A percentile compares a stretch with the other conserved stretches of the same genome.
phyloP scores from a whole-genome alignment of 2,329 filamentous ascomycete species.

The Colletotrichum trifolii region DNA sequence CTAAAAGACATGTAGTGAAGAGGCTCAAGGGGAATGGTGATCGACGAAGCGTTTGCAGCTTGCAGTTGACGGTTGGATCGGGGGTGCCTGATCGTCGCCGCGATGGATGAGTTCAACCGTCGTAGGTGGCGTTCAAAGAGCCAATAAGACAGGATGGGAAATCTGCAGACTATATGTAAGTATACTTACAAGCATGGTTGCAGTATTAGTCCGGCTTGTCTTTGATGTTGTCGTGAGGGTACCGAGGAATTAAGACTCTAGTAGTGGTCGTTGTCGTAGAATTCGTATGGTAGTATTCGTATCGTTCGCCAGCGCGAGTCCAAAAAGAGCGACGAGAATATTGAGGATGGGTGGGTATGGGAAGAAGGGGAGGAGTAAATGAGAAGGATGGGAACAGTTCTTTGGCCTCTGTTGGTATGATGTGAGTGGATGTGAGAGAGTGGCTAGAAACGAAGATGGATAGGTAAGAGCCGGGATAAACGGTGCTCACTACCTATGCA shows the following conservation, averaged over 20 bases:
- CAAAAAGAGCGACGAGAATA: constrained; percentile 32
- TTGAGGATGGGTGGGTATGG: constrained; percentile 6
- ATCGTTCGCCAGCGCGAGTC: constrained; percentile 16
- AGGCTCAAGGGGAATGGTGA: constrained; percentile 9
- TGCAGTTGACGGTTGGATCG: constrained; percentile 13
- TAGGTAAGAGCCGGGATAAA: constrained; percentile 18
- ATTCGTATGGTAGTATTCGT: constrained; percentile 15
- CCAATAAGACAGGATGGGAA: constrained; percentile 27
- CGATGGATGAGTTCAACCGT: constrained; percentile 5
- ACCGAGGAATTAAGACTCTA: neutral
- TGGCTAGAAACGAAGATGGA: constrained; percentile 36
- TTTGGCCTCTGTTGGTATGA: constrained; percentile 7
- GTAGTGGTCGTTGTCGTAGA: constrained; percentile 4
- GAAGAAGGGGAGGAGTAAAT: constrained; percentile 10
- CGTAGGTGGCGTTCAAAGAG: neutral
- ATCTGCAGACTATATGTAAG: constrained; percentile 1
- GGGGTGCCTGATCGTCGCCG: constrained; percentile 14
- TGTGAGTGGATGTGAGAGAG: constrained; percentile 27
- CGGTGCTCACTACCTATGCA: constrained; percentile 7
- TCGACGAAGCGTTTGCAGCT: constrained; percentile 13
- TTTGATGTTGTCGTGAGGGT: constrained; percentile 2
- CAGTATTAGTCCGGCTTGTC: constrained; percentile 11
- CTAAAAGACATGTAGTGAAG: too few species aligned
- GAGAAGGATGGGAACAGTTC: constrained; percentile 13
- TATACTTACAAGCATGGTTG: constrained; percentile 32